Base-by-base conservation (phyloP, 1,284 basidiomycete species). In the Exsudoporus floridanus region DNA sequence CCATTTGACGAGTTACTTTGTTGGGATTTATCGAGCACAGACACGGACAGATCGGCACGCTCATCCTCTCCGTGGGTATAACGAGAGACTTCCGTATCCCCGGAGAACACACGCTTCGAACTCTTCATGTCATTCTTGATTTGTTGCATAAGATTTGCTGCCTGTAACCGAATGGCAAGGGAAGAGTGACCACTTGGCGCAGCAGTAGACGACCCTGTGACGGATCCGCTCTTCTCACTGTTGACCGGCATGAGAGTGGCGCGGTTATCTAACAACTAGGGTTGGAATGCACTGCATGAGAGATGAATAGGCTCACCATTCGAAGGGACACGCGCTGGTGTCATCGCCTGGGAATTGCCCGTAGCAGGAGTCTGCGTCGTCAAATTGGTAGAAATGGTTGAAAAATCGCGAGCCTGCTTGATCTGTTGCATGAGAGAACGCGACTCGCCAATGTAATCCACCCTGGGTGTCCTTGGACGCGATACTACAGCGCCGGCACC, bases 81-180 rank as follows among this genome's bases (percentile, higher is more conserved):
- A 46, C 76, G 77, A 25, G 80, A 80, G 30, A 74, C 57, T 21
- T 85, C 84, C 0, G 81, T 84, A 21, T 83, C 83, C 3, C 77
- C 79, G 2, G 87, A 88, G 60, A 86, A 84, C 2, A 87, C 59
- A 18, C 86, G 83, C 65, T 87, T 88, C 38, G 80, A 77, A 9
- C 81, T 78, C 61, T 81, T 84, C 76, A 90, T 81, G 59, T 90
- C 87, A 50, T 76, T 77, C 69, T 88, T 87, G 56, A 93, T 91
- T 57, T 90, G 88, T 16, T 86, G 87, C 88, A 94, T 92, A 42
- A 94, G 72, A 35, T 79, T 82, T 12, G 82, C 88, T 5, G 88
- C 92, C 59, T 90, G 83, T 59, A 83, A 76, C 35, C 90, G 79
- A 64, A 90, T 89, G 12, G 78, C 81, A 28, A 83, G 73, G 16